These are phyloP conservation scores for Glycyrrhiza uralensis DNA, from an alignment of 306 rosid genomes.

Conservation along the genomic window DNA sequence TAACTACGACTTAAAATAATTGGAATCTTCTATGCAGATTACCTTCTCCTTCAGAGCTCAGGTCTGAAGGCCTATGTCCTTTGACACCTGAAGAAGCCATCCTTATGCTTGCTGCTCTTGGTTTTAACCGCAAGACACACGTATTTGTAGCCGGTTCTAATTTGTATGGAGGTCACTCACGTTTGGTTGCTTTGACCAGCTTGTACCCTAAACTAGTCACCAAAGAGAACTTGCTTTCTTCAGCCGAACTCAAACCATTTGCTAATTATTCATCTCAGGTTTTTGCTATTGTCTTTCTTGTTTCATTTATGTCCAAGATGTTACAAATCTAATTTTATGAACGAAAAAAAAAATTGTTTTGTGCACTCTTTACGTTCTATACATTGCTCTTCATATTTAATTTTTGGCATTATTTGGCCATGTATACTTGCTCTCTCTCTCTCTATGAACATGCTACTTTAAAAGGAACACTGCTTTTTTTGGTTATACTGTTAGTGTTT, in stretches of 20 bases:
- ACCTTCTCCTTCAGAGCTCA: conserved; percentile 78
- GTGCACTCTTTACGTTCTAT: background rate
- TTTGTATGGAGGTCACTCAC: conserved; percentile 76
- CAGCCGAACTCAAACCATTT: conserved; percentile 69
- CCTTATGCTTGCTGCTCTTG: conserved; percentile 96
- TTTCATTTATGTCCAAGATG: conserved; percentile 10
- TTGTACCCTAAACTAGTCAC: conserved; percentile 92
- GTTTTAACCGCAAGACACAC: conserved; percentile 81
- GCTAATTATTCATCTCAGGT: conserved; percentile 93
- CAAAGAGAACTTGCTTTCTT: conserved; percentile 84
- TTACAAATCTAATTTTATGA: background rate
- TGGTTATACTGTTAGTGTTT: background rate
- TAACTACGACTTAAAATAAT: background rate
- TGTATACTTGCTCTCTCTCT: background rate
- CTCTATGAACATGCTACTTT: background rate
- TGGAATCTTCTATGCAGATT: conserved; percentile 52
- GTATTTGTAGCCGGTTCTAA: conserved; percentile 92
- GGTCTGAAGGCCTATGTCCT: conserved; percentile 93
- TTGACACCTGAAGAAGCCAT: conserved; percentile 91
- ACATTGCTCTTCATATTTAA: background rate
- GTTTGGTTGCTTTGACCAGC: conserved; percentile 74
- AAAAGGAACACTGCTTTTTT: background rate
- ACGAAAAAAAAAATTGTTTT: too few relatives aligned
- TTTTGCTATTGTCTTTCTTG: conserved; percentile 15
- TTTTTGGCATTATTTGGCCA: conserved; percentile 8